Base-by-base conservation (phyloP, 805 yeast species). In the Metschnikowia colocasiae region DNA sequence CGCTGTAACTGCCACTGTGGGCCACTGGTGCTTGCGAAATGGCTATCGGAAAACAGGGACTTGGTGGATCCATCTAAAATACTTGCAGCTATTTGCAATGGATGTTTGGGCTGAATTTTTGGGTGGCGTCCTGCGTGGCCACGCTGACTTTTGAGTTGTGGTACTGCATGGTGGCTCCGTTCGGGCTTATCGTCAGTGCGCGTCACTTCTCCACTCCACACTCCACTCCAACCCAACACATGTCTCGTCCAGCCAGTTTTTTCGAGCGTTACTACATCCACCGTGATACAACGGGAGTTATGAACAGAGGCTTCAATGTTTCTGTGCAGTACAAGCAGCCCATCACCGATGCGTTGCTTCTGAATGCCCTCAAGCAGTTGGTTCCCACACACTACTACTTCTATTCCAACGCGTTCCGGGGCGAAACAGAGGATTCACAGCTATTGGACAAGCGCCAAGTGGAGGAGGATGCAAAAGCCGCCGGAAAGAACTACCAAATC, bases 201-300 rank as follows among this genome's bases (percentile, higher is more conserved):
- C n/a, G n/a, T n/a, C n/a, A n/a, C n/a, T n/a, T n/a, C n/a, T n/a
- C n/a, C n/a, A 25, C 27, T 25, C 16, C 32, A 29, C 16, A 29
- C n/a, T n/a, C n/a, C n/a, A n/a, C n/a, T n/a, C n/a, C n/a, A n/a
- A 27, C 13, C 23, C 38, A 12, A 35, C 10, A 20, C 36, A 22
- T 34, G 33, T 46, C 48, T 4, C 45, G 53, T 19, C 33, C 46
- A 18, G 37, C 54, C 12, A 48, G 49, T 34, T 50, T 50, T 39
- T 45, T 46, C 23, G 58, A 52, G 23, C 47, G 52, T 12, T 45
- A 43, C 40, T 54, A 48, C 31, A 43, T 48, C n/a, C 47, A 52
- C 47, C 43, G 56, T 31, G 50, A 43, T 26, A 45, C 51, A 29
- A 48, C 46, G n/a, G 55, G 52, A 10, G 23, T 42, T 10, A 32